Evolutionary conservation across 495 filamentous ascomycete genomes (phyloP).

Genomic region (Acidiella bohemica): DNA sequence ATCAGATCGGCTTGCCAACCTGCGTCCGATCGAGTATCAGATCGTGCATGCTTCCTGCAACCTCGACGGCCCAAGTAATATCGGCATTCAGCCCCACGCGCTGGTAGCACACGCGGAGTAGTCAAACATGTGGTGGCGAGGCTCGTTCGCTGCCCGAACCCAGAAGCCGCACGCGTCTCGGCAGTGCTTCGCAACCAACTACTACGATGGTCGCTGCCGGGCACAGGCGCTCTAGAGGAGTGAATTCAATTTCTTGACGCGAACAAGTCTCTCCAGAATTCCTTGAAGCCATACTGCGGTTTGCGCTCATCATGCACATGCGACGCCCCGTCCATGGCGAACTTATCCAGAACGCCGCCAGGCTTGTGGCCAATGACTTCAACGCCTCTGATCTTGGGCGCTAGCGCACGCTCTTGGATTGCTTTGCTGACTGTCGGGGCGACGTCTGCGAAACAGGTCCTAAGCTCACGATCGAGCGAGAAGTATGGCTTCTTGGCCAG

Average conservation of each 20-base stretch:
- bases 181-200: too few relatives aligned
- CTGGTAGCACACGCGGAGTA: too few relatives aligned
- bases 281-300: constrained; percentile 67
- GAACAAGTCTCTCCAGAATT: constrained; percentile 81
- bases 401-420: constrained; percentile 54
- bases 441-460: constrained; percentile 68
- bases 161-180: too few relatives aligned
- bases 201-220: too few relatives aligned
- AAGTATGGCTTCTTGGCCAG: constrained; percentile 91
- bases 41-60: too few relatives aligned
- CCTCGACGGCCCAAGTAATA: too few relatives aligned
- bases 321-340: constrained; percentile 38
- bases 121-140: too few relatives aligned
- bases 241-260: constrained; percentile 9
- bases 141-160: too few relatives aligned
- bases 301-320: constrained; percentile 58
- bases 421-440: constrained; percentile 59
- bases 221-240: too few relatives aligned
- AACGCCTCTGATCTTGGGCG: constrained; percentile 33
- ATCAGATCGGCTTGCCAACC: too few relatives aligned
- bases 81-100: too few relatives aligned
- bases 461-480: constrained; percentile 68
- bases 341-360: constrained; percentile 39
- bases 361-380: constrained; percentile 25
- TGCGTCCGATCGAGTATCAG: too few relatives aligned